These are phyloP conservation scores for Apiospora rasikravindrae DNA, from an alignment of 2,329 filamentous ascomycete species.

Conservation along the genomic window DNA sequence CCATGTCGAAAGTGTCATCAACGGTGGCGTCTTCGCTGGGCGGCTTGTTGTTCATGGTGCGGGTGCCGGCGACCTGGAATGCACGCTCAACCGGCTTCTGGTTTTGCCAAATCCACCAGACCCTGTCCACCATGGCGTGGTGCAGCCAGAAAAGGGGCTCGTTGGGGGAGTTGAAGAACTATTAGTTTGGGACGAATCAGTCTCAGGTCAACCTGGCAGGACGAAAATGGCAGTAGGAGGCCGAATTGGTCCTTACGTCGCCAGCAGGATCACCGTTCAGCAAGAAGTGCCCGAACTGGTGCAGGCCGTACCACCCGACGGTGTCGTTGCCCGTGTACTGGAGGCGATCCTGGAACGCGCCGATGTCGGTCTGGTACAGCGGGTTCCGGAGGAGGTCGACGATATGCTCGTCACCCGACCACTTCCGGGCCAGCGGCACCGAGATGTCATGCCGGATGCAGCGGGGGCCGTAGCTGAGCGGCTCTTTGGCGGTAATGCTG, in stretches of 20 bases:
- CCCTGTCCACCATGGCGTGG: constrained; percentile 34
- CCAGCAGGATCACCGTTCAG: constrained; percentile 43
- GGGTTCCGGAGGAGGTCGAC: constrained; percentile 33
- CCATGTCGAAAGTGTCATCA: constrained; percentile 31
- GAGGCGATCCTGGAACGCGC: constrained; percentile 24
- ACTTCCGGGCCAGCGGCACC: constrained; percentile 24
- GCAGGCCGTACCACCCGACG: constrained; percentile 30
- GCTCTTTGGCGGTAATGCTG: constrained; percentile 31
- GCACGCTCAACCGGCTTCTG: constrained; percentile 37
- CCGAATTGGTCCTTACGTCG: constrained; percentile 20
- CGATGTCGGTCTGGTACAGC: constrained; percentile 22
- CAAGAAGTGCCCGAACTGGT: constrained; percentile 42
- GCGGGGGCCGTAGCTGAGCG: constrained; percentile 25
- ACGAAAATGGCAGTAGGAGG: too few species aligned
- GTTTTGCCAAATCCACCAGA: constrained; percentile 42
- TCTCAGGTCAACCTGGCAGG: neutral
- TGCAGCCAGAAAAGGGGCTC: constrained; percentile 15
- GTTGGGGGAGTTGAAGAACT: constrained; percentile 19
- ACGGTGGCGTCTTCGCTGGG: constrained; percentile 32
- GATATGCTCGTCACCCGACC: constrained; percentile 31
- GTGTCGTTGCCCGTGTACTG: constrained; percentile 21
- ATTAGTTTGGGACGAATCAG: neutral
- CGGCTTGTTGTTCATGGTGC: constrained; percentile 28
- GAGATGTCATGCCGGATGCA: constrained; percentile 27
- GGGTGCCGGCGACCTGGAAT: constrained; percentile 40